Base-by-base conservation (phyloP, 2,329 filamentous ascomycete genomes). In the Fusarium pseudocircinatum region DNA sequence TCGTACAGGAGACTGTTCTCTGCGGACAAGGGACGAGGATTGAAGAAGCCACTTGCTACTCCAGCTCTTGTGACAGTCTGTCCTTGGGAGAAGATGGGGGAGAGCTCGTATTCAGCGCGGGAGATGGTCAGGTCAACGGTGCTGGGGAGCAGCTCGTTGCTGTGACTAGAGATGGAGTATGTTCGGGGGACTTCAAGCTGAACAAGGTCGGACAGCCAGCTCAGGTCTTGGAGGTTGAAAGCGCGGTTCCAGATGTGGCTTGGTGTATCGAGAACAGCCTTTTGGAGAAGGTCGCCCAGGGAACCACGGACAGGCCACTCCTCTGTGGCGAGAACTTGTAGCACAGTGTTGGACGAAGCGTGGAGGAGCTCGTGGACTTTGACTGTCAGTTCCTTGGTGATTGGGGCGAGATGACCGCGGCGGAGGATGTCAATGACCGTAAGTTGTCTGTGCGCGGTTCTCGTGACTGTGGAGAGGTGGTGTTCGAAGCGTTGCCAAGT, bases 11-110 rank as follows among this genome's bases (percentile, higher is more conserved):
- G 8, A 79, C 79, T 49, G 81, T 82, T 81, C 24, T 83, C 78
- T 36, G 83, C 82, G 4, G 67, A n/a, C 78, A 78, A 24, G 0
- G 66, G 70, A 9, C 56, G 44, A 0, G 87, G 87, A 60, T 89
- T 89, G n/a, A 89, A 80, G 73, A 88, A 88, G 10, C 86, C 85
- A 62, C 87, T 88, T 22, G 85, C 85, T 2, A 89, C 86, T 15
- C 87, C 87, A 11, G 84, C 81, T 5, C 85, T 82, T 3, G 74
- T 72, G 22, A 82, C 60, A 1, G 79, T 72, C 2, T 79, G 70
- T 4, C 77, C 73, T 5, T 80, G 80, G 0, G 83, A 77, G 60
- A 86, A 84, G 1, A 82, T 83, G 0, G 83, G 79, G 52, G 83
- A 85, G 0, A 88, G 78, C 24, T 86, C 83, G 74, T 87, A 87